A percentile compares a stretch with the other conserved stretches of the same genome.
These are phyloP conservation scores for Acacia acuminata DNA, from an alignment of 306 rosid species.

Conservation along the genomic window DNA sequence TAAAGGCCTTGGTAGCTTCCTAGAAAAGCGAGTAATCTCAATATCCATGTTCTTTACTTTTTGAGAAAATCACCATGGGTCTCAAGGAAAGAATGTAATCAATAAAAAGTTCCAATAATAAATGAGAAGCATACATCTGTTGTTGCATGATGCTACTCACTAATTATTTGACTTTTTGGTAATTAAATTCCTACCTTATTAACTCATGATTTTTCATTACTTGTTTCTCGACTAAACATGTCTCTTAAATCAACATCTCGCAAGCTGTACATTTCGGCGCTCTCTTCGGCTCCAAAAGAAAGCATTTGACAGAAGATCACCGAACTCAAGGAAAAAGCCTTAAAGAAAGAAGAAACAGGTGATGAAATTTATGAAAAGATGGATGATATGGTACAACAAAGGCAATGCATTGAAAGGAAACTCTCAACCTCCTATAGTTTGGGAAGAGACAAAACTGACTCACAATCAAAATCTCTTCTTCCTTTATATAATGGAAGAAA, in stretches of 20 bases:
- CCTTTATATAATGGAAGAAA: slow-evolving; percentile 44
- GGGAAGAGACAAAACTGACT: slow-evolving; percentile 52
- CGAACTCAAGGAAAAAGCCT: slow-evolving; percentile 55
- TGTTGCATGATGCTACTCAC: no score
- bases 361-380: slow-evolving; percentile 45
- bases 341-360: slow-evolving; percentile 43
- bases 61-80: background rate
- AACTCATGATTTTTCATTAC: background rate
- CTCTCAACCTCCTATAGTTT: slow-evolving; percentile 67
- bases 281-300: slow-evolving; percentile 67
- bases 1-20: slow-evolving; percentile 63
- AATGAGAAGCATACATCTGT: no score
- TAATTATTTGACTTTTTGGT: no score
- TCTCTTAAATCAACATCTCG: background rate
- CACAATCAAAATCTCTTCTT: slow-evolving; percentile 51
- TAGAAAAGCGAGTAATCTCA: slow-evolving; percentile 61
- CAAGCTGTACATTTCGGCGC: slow-evolving; percentile 41
- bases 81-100: no score
- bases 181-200: no score
- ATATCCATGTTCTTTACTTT: background rate
- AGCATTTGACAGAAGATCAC: slow-evolving; percentile 55
- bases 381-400: slow-evolving; percentile 42
- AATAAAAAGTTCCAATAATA: no score
- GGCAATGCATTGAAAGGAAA: slow-evolving; percentile 63
- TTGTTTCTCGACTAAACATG: background rate